Evolutionary conservation across 2,329 filamentous ascomycete species (phyloP).

Genomic region (Colletotrichum sp.): DNA sequence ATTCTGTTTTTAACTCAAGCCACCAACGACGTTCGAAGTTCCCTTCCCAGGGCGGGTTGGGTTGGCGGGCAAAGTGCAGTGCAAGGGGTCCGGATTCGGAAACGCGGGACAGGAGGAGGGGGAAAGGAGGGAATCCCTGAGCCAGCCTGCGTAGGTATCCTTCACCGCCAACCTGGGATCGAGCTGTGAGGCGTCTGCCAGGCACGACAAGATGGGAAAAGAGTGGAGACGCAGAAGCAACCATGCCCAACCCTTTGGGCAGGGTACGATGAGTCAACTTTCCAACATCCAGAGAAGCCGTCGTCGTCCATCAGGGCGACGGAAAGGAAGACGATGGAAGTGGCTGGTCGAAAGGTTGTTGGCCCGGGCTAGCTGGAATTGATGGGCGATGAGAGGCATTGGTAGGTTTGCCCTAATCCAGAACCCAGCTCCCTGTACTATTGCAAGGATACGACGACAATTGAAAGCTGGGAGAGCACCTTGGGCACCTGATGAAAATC

Average conservation of each 20-base stretch:
- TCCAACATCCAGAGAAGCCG: not conserved
- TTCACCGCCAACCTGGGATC: constrained; percentile 26
- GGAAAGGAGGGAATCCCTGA: constrained; percentile 24
- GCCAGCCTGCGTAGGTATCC: not conserved
- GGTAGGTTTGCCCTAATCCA: not conserved
- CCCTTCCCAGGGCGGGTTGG: not conserved
- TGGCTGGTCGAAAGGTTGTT: constrained; percentile 5
- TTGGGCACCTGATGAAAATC: not conserved
- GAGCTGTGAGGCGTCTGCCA: constrained; percentile 18
- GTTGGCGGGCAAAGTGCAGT: not conserved
- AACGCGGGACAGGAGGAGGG: constrained; percentile 13
- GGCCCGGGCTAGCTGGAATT: not conserved
- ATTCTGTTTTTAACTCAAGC: not conserved
- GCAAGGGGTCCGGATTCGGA: constrained; percentile 16
- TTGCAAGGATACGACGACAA: not conserved
- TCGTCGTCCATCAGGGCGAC: not conserved
- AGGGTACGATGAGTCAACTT: constrained; percentile 23
- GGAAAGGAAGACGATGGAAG: not conserved
- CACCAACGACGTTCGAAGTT: not conserved
- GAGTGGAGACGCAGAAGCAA: constrained; percentile 21
- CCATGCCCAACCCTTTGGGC: constrained; percentile 23
- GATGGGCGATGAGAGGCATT: not conserved
- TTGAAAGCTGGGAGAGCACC: not conserved
- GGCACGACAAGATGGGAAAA: constrained; percentile 18
- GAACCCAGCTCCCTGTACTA: constrained; percentile 11